phyloP scores from a whole-genome alignment of 1,284 basidiomycete species.

The Anthracocystis setariae region DNA sequence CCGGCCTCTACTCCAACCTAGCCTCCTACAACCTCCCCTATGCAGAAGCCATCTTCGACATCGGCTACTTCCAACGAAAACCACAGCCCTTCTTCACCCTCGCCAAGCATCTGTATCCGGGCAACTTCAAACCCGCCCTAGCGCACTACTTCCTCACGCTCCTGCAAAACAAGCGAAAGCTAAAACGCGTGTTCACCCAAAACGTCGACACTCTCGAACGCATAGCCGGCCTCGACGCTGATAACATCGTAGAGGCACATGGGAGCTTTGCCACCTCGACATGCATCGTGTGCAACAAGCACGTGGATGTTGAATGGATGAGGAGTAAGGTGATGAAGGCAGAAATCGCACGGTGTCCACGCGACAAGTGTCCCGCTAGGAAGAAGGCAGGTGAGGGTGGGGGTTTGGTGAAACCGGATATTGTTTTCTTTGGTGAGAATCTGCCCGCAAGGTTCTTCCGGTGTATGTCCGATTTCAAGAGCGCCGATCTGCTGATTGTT shows the following conservation, averaged over 20 bases:
- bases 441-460: constrained; percentile 63
- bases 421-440: constrained; percentile 67
- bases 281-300: constrained; percentile 55
- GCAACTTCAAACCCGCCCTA: constrained; percentile 83
- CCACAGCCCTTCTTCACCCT: constrained; percentile 69
- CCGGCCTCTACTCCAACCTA: constrained; percentile 72
- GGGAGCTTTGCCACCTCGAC: constrained; percentile 73
- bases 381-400: constrained; percentile 42
- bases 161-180: constrained; percentile 75
- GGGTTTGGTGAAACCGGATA: constrained; percentile 66
- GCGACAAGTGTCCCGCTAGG: constrained; percentile 22
- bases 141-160: constrained; percentile 90
- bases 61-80: constrained; percentile 69
- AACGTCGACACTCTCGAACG: constrained; percentile 87
- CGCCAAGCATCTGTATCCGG: constrained; percentile 85
- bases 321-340: constrained; percentile 49
- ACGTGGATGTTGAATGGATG: constrained; percentile 56
- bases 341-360: constrained; percentile 56
- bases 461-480: constrained; percentile 68
- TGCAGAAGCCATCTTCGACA: constrained; percentile 73
- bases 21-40: constrained; percentile 71
- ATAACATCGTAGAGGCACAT: constrained; percentile 89
- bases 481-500: constrained; percentile 85
- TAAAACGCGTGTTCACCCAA: constrained; percentile 84
- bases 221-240: constrained; percentile 78